These are phyloP conservation scores for Thelephora ganbajun DNA, from an alignment of 768 basidiomycete genomes.

Conservation along the genomic window DNA sequence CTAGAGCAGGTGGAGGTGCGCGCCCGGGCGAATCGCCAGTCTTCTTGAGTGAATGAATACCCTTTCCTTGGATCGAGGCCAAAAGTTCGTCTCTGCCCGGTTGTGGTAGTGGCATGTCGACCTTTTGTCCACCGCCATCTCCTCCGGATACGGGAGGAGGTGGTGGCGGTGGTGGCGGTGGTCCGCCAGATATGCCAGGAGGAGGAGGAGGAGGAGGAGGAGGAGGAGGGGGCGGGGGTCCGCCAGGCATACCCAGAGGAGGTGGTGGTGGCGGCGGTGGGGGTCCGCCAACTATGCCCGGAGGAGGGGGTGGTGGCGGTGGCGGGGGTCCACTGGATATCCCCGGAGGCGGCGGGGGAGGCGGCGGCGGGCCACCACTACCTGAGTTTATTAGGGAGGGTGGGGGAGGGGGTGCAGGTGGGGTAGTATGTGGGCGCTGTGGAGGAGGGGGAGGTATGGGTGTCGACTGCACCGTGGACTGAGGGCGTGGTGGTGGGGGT, in stretches of 20 bases:
- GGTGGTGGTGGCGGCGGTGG: conserved; percentile 16
- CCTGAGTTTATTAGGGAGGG: conserved; percentile 16
- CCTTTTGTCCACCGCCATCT: conserved; percentile 9
- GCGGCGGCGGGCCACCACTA: conserved; percentile 17
- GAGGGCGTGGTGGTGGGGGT: conserved; percentile 15
- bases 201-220: conserved; percentile 29
- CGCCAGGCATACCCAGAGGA: conserved; percentile 13
- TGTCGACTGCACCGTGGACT: conserved; percentile 19
- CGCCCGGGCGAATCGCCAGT: conserved; percentile 18
- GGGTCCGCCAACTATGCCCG: conserved; percentile 8
- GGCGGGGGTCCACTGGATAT: too few species aligned
- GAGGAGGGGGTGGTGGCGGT: conserved; percentile 22
- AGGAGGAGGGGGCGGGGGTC: conserved; percentile 20
- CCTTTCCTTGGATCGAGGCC: conserved; percentile 72
- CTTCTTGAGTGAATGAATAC: conserved; percentile 58
- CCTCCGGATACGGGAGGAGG: conserved; percentile 24
- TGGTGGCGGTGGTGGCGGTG: conserved; percentile 29
- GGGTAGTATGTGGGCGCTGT: conserved; percentile 17
- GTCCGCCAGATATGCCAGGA: conserved; percentile 7
- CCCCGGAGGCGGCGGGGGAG: conserved; percentile 30
- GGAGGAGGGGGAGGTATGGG: conserved; percentile 17
- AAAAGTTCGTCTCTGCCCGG: conserved; percentile 50
- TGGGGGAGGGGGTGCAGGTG: conserved; percentile 23
- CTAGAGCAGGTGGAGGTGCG: conserved; percentile 20
- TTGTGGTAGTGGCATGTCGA: background rate